Evolutionary conservation across 2,329 filamentous ascomycete species (phyloP).

Genomic region (Dactylellina drechsleri): DNA sequence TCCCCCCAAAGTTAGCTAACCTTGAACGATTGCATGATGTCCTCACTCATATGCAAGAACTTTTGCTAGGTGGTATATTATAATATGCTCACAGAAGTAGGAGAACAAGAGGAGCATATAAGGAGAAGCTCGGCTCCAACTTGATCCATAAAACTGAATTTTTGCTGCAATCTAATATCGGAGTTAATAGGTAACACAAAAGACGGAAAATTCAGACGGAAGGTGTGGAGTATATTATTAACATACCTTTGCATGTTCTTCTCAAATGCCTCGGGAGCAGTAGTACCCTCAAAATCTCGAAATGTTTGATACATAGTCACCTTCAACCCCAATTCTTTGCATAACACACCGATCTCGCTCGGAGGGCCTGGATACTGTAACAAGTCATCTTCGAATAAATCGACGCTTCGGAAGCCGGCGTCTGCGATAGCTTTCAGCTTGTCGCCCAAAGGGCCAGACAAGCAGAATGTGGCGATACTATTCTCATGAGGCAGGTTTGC

Average conservation of each 20-base stretch:
- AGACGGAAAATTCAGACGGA: slow-evolving; percentile 35
- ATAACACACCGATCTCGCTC: slow-evolving; percentile 51
- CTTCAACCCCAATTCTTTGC: slow-evolving; percentile 56
- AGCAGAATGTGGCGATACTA: slow-evolving; percentile 55
- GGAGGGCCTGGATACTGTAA: slow-evolving; percentile 54
- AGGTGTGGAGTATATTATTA: slow-evolving; percentile 41
- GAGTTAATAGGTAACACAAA: slow-evolving; percentile 44
- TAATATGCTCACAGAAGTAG: slow-evolving; percentile 53
- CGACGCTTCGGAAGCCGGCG: slow-evolving; percentile 55
- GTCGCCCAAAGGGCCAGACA: slow-evolving; percentile 54
- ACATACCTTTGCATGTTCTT: slow-evolving; percentile 55
- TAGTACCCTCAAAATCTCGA: slow-evolving; percentile 56
- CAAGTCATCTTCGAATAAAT: slow-evolving; percentile 56
- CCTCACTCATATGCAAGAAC: not conserved
- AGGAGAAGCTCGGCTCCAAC: slow-evolving; percentile 55
- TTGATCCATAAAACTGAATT: slow-evolving; percentile 56
- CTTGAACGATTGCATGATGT: slow-evolving; percentile 8
- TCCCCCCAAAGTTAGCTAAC: slow-evolving; percentile 46
- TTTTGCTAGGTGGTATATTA: not conserved
- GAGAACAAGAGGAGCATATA: slow-evolving; percentile 56
- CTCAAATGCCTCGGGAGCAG: slow-evolving; percentile 54
- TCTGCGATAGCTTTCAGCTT: slow-evolving; percentile 55
- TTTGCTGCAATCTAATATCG: slow-evolving; percentile 51
- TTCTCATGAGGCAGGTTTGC: slow-evolving; percentile 54
- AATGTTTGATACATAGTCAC: slow-evolving; percentile 56